Conservation (phyloP, 208 protist genomes). For the Trypanosoma congolense region DNA sequence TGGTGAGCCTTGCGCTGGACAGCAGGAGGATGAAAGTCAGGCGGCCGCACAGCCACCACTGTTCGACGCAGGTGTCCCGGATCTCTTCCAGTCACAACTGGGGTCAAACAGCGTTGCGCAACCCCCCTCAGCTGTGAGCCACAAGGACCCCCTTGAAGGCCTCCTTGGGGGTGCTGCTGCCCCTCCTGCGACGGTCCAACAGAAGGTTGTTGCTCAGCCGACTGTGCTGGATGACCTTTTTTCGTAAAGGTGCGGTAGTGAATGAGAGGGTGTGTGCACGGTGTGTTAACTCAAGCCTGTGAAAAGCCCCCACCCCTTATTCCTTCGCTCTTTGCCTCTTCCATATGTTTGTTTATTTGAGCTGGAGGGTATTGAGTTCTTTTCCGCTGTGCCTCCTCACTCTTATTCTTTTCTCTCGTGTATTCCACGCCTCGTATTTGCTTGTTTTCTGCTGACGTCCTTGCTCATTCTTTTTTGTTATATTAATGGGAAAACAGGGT, state of each 20-base stretch:
- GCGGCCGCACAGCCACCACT: slow-evolving; percentile 6
- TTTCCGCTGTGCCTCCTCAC: no score
- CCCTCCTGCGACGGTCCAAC: neutral
- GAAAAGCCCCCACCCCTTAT: neutral
- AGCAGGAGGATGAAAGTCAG: neutral
- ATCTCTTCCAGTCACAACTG: neutral
- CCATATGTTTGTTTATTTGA: no score
- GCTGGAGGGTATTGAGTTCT: no score
- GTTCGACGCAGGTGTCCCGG: neutral
- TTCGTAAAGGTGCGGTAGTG: slow-evolving; percentile 15
- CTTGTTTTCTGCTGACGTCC: no score
- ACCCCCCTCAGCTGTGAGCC: neutral
- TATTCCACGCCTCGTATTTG: no score
- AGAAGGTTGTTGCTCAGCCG: neutral
- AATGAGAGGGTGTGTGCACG: no score
- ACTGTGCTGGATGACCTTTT: slow-evolving; percentile 44
- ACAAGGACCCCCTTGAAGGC: slow-evolving; percentile 40
- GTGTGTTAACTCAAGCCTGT: no score
- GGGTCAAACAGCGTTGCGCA: neutral
- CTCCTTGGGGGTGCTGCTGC: slow-evolving; percentile 27
- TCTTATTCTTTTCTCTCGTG: no score
- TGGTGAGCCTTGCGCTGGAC: neutral
- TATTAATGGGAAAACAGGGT: no score
- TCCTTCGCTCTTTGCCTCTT: no score
- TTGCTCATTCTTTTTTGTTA: no score